Evolutionary conservation across 2,329 filamentous ascomycete species (phyloP).

Genomic region (Nannizziopsis arthrosporioides): DNA sequence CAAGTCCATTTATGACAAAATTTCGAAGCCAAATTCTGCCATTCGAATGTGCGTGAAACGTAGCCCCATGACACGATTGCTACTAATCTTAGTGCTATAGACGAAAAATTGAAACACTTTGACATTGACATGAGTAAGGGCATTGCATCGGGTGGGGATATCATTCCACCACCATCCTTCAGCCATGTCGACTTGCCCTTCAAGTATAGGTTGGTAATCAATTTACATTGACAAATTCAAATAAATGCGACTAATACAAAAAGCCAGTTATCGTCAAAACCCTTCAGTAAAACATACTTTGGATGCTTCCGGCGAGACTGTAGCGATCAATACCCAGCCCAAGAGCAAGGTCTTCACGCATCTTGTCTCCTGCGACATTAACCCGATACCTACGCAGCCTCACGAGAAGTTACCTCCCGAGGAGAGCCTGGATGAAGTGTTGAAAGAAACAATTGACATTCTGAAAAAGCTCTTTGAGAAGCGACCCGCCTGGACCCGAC

Average conservation of each 20-base stretch:
- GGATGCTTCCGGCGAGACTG: constrained; percentile 47
- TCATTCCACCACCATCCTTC: constrained; percentile 70
- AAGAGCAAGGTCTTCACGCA: constrained; percentile 48
- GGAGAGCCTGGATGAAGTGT: constrained; percentile 41
- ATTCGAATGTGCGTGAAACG: constrained; percentile 48
- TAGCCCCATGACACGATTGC: background rate
- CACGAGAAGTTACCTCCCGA: constrained; percentile 46
- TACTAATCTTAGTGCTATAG: constrained; percentile 24
- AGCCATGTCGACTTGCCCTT: constrained; percentile 64
- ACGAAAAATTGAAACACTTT: constrained; percentile 52
- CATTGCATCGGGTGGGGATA: constrained; percentile 49
- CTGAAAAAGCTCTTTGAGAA: constrained; percentile 56
- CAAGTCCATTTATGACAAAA: constrained; percentile 57
- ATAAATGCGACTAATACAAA: constrained; percentile 17
- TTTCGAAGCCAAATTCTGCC: constrained; percentile 61
- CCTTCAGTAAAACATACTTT: constrained; percentile 55
- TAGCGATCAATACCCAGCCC: constrained; percentile 46
- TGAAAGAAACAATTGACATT: constrained; percentile 53
- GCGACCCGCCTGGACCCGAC: constrained; percentile 76
- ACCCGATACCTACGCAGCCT: constrained; percentile 49
- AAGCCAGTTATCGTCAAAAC: constrained; percentile 70
- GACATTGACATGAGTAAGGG: constrained; percentile 53
- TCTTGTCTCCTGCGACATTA: constrained; percentile 50
- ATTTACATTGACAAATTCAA: constrained; percentile 12
- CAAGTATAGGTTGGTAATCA: constrained; percentile 39